A percentile compares a stretch with the other conserved stretches of the same genome.
These are phyloP conservation scores for Sporothrix dimorphospora DNA, from an alignment of 2,329 filamentous ascomycete species.

Conservation along the genomic window DNA sequence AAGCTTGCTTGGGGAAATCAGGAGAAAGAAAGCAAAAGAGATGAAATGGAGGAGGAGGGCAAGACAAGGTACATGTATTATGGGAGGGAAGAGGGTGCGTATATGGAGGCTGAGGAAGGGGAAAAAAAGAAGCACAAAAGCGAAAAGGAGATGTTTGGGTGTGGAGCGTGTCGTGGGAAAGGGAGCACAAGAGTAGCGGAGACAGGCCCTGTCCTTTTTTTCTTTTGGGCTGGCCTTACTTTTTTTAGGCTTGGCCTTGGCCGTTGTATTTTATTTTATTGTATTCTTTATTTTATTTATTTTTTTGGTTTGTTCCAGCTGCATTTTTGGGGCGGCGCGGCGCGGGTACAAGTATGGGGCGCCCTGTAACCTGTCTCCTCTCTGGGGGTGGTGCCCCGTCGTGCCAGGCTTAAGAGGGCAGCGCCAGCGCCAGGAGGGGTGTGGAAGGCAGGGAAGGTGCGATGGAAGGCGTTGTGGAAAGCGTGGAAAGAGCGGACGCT, in stretches of 20 bases:
- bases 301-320: background rate
- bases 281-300: background rate
- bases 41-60: background rate
- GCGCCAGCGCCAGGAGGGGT: background rate
- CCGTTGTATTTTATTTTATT: constrained; percentile 4
- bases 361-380: constrained; percentile 27
- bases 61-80: constrained; percentile 7
- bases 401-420: background rate
- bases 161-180: constrained; percentile 22
- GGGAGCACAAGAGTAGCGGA: constrained; percentile 11
- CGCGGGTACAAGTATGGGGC: constrained; percentile 29
- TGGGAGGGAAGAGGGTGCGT: background rate
- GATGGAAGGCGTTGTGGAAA: background rate
- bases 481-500: background rate
- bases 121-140: background rate
- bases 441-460: background rate
- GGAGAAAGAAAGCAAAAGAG: constrained; percentile 1
- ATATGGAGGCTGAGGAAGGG: constrained; percentile 17
- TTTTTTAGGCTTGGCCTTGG: background rate
- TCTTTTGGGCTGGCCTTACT: constrained; percentile 4
- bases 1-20: background rate
- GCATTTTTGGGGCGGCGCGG: constrained; percentile 20
- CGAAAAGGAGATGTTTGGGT: constrained; percentile 15
- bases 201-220: constrained; percentile 8
- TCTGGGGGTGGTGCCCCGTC: constrained; percentile 21